Percentiles rank a stretch among this genome's conserved stretches.
phyloP scores from a whole-genome alignment of 1,139 yeast genomes.

The Pneumocystis jirovecii region DNA sequence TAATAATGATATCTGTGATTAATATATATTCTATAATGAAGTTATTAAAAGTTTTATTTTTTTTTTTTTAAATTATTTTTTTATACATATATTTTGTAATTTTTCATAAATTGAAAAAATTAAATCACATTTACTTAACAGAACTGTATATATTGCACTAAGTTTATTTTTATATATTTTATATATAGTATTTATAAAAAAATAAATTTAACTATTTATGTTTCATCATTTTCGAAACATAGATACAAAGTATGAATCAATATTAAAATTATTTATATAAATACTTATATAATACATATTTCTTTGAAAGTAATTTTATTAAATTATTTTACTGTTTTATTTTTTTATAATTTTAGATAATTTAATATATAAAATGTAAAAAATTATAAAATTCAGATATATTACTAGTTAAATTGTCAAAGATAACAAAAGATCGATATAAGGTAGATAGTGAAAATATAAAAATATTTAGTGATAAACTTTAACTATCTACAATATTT shows the following conservation, averaged over 20 bases:
- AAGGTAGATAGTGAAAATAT: not conserved
- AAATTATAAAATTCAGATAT: not conserved
- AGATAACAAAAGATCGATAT: not conserved
- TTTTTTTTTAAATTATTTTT: not conserved
- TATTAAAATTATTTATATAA: not conserved
- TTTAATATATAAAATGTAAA: no score
- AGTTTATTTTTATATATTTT: no score
- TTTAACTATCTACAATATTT: not conserved
- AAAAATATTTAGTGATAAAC: not conserved
- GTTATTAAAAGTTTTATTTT: not conserved
- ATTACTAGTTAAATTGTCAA: not conserved
- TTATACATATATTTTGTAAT: not conserved
- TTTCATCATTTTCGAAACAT: not conserved
- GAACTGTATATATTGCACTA: no score
- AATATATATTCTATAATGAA: not conserved
- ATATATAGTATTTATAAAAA: not conserved
- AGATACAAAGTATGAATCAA: not conserved
- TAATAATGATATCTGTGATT: not conserved
- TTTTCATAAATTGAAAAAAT: slow-evolving; percentile 2
- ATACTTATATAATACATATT: no score
- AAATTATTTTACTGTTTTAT: no score
- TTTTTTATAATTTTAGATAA: no score
- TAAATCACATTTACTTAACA: slow-evolving; percentile 1
- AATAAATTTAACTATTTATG: not conserved
- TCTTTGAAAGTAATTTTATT: no score